Percentiles rank a stretch among this genome's conserved stretches.
phyloP scores from a whole-genome alignment of 2,329 filamentous ascomycete species.

The Penicillium sp. region DNA sequence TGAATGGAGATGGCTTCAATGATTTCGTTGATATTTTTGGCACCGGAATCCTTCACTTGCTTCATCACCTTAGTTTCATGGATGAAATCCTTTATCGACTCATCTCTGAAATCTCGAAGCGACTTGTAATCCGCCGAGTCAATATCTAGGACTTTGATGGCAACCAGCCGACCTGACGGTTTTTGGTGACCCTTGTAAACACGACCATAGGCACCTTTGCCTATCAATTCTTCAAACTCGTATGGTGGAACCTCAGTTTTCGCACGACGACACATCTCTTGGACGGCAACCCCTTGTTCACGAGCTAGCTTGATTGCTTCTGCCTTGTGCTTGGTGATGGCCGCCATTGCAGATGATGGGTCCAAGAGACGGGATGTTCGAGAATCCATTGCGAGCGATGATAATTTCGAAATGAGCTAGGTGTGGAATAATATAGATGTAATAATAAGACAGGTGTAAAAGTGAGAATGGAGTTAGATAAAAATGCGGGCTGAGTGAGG shows the following conservation, averaged over 20 bases:
- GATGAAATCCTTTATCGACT: slow-evolving; percentile 55
- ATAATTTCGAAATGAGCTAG: neutral
- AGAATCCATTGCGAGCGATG: slow-evolving; percentile 26
- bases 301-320: slow-evolving; percentile 48
- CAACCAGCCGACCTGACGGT: slow-evolving; percentile 44
- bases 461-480: neutral
- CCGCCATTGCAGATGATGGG: slow-evolving; percentile 43
- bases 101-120: slow-evolving; percentile 46
- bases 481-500: neutral
- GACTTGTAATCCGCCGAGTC: slow-evolving; percentile 50
- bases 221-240: slow-evolving; percentile 51
- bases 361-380: slow-evolving; percentile 39
- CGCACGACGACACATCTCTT: slow-evolving; percentile 47
- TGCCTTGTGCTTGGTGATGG: slow-evolving; percentile 49
- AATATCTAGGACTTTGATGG: slow-evolving; percentile 53
- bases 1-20: slow-evolving; percentile 64
- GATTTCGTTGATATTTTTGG: slow-evolving; percentile 62
- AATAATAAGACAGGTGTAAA: neutral
- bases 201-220: slow-evolving; percentile 52
- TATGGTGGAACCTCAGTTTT: slow-evolving; percentile 47
- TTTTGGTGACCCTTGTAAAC: slow-evolving; percentile 50
- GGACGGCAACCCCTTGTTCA: slow-evolving; percentile 46
- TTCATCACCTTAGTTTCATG: slow-evolving; percentile 63
- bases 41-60: slow-evolving; percentile 60
- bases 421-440: neutral